These are phyloP conservation scores for Apiospora hydei DNA, from an alignment of 2,329 filamentous ascomycete species.

Conservation along the genomic window DNA sequence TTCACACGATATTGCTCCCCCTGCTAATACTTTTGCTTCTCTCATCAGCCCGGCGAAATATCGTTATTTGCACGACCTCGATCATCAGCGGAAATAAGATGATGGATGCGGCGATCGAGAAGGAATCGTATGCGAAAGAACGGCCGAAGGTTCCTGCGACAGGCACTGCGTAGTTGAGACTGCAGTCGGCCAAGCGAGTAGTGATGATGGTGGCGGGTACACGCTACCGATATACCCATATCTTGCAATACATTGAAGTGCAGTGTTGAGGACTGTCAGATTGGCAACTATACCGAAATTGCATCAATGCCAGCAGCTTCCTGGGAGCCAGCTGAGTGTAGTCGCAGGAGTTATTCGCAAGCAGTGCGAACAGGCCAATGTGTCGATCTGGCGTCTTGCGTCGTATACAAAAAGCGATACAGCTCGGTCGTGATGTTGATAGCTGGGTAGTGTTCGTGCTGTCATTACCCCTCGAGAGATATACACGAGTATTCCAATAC, in stretches of 20 bases:
- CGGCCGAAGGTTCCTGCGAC: constrained; percentile 31
- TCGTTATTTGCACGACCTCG: constrained; percentile 92
- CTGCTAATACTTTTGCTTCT: not conserved
- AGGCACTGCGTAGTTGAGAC: constrained; percentile 4
- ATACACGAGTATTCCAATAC: not conserved
- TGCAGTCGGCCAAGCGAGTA: not conserved
- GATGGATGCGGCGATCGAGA: constrained; percentile 86
- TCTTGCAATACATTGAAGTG: not conserved
- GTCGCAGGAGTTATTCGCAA: not conserved
- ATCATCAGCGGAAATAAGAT: constrained; percentile 89
- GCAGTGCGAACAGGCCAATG: not conserved
- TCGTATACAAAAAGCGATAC: not conserved
- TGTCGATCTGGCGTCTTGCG: not conserved
- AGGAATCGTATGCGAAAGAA: constrained; percentile 64
- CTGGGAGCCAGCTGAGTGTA: not conserved
- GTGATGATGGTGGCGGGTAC: not conserved
- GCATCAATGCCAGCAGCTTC: not conserved
- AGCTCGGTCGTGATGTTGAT: not conserved
- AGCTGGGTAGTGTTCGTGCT: not conserved
- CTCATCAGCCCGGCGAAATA: constrained; percentile 71
- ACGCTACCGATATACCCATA: constrained; percentile 4
- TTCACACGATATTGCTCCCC: not conserved
- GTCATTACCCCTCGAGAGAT: not conserved
- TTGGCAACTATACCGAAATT: not conserved
- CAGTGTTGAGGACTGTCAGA: not conserved